Evolutionary conservation across 2,329 filamentous ascomycete species (phyloP), one percentile per base, ranked within the genome.

Genomic region (Daldinia sp.): DNA sequence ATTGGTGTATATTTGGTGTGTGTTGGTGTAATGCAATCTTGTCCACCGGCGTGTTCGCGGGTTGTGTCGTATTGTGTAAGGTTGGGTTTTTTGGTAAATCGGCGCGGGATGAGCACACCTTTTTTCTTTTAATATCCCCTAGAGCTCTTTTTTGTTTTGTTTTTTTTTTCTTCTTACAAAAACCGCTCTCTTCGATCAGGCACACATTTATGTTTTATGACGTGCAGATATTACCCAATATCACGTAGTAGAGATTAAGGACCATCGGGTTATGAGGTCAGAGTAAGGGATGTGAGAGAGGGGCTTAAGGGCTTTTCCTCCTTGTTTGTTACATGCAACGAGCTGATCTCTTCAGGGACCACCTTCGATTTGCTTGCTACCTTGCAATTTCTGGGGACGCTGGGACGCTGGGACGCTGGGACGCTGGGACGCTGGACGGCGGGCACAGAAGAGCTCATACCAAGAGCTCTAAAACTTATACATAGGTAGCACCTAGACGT

Each of bases 211-310:
- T 60, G 4, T 69, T 53, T 62, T 57, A 72, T 72, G 69, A 72
- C 69, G 69, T 72, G 69, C 67, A 72, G 61, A 60, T 70, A 70
- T 67, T 73, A 72, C 69, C 65, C 67, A 57, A 68, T 69, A 67
- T 53, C 58, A 63, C 60, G 51, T 54, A 68, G 66, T 60, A 58
- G 48, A 60, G 39, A 39, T 56, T 23, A 37, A 66, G 63, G 53
- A 44, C 35, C 15, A 58, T 42, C 39, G 44, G 48, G 35, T 28
- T 69, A 67, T 71, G 66, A 67, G 66, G 63, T 71, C 63, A 64
- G 69, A 69, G 39, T 46, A 37, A 35, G 26, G 51, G 30, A 56
- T 46, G n/a, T 54, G 39, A 65, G 18, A 26, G 50, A 55, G 51
- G 48, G 30, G 41, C 28, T 42, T 54, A 55, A 42, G 48, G 30